Conservation (phyloP, 108 stramenopile genomes). For the Seminavis robusta region DNA sequence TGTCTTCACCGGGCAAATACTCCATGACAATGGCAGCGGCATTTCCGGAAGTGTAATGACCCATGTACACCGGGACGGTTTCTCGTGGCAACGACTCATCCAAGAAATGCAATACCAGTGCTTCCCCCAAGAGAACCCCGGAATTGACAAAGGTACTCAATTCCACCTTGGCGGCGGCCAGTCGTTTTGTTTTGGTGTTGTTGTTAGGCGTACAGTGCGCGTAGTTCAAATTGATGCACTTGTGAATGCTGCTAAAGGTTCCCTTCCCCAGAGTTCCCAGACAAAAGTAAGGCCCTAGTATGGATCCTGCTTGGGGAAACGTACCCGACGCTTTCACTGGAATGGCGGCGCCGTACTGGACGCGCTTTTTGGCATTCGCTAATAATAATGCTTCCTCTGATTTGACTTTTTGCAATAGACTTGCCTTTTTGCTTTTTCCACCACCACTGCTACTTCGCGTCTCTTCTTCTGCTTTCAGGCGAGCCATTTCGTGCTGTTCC, state of each 20-base stretch:
- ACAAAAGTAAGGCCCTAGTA: constrained; percentile 69
- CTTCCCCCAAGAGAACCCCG: constrained; percentile 80
- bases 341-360: constrained; percentile 19
- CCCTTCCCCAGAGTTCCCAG: constrained; percentile 76
- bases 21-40: constrained; percentile 82
- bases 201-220: too few species aligned
- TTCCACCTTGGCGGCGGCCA: constrained; percentile 85
- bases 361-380: not conserved
- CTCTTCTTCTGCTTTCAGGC: too few species aligned
- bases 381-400: too few species aligned
- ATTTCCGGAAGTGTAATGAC: constrained; percentile 37
- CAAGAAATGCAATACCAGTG: constrained; percentile 64
- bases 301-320: constrained; percentile 65
- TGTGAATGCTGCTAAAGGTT: constrained; percentile 86
- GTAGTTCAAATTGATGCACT: constrained; percentile 71
- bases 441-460: too few species aligned
- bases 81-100: constrained; percentile 33
- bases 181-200: too few species aligned
- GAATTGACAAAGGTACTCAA: constrained; percentile 70
- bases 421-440: too few species aligned
- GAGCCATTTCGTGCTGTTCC: too few species aligned
- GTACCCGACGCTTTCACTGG: constrained; percentile 23
- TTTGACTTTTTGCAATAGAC: too few species aligned
- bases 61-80: constrained; percentile 72
- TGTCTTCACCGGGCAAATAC: constrained; percentile 77